Base-by-base conservation (phyloP, 1,284 basidiomycete species). In the Apiotrichum montevideense region DNA sequence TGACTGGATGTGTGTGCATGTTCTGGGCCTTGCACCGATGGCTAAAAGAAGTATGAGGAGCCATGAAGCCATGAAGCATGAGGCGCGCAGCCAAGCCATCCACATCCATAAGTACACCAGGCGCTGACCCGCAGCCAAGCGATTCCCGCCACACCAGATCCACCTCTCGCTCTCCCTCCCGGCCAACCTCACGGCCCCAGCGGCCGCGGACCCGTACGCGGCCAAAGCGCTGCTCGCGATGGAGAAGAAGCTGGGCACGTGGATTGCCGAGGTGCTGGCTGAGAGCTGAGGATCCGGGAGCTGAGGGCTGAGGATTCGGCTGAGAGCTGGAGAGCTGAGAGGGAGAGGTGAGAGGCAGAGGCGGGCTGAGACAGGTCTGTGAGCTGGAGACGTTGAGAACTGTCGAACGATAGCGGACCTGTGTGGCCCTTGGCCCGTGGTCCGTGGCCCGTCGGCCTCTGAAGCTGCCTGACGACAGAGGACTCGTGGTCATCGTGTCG, bases 141-240 rank as follows among this genome's bases (percentile, higher is more conserved):
- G 65, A 60, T 73, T 72, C 62, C 66, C 71, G 8, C 51, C 61
- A 1, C 66, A 72, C 52, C 73, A 75, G 56, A 67, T 75, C 46
- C 72, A 72, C 55, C 66, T 75, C 1, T 73, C 71, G n/a, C 63
- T 75, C 46, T 70, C 67, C 11, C 63, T 75, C 2, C 68, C 71
- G 8, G 21, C 62, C 1, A 63, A 60, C n/a, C 60, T 72, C 13
- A 70, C 67, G 8, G 57, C 62, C 56, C 65, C 14, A 63, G 61
- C 4, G 68, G 70, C n/a, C 63, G 63, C 7, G 13, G 70, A 75
- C 62, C 71, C 73, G 1, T 69, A 66, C 49, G 67, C 69, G 0
- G 66, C 66, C 55, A 70, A 70, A 50, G 61, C 65, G 13, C 41
- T 75, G 51, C 49, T 75, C 33, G 58, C 67, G 10, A 71, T 75